Base-by-base conservation (phyloP, 306 rosid genomes). In the Rosa chinensis region DNA sequence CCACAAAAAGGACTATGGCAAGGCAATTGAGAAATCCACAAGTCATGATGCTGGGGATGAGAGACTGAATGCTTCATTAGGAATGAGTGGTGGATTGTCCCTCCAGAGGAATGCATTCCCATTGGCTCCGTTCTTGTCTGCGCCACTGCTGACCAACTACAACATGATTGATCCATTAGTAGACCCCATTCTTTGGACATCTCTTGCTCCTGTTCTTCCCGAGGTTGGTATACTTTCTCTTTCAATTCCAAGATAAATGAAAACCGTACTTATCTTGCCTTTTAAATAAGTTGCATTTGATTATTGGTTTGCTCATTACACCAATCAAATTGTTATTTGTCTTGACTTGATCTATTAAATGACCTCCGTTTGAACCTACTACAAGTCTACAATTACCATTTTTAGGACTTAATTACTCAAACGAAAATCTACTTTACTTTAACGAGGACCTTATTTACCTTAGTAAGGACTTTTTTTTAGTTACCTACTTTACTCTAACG, bases 151-250 rank as follows among this genome's bases (percentile, higher is more conserved):
- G 89, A 93, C 97, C 66, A 85, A 82, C 80, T 96, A 91, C 88
- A 91, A 82, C 78, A 66, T 86, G 59, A 91, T 88, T 7, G 98
- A 95, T 87, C 98, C 93, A 42, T 76, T 95, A 66, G 92, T 80
- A 68, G 97, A 93, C 80, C 98, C 99, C 73, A 89, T 80, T 86
- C 91, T 89, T 40, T 96, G 98, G 98, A 85, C 99, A 6, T 88
- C 99, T 78, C 92, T 93, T 77, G 91, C 82, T 77, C 97, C 99
- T 18, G 88, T 87, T 72, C 91, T 91, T 85, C 93, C 97, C 1
- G 96, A 95, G 99, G 99, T 95, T 83, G 86, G 99, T 88, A 63
- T 80, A 28, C 82, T 70, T 50, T 45, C 37, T 68, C 73, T 61
- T 32, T 63, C 20, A 32, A 32, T 32, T 32, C 21, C 32, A 56